Percentiles rank a stretch among this genome's conserved stretches.
Conservation (phyloP, 2,329 filamentous ascomycete species). For the Hymenoscyphus fraxineus region DNA sequence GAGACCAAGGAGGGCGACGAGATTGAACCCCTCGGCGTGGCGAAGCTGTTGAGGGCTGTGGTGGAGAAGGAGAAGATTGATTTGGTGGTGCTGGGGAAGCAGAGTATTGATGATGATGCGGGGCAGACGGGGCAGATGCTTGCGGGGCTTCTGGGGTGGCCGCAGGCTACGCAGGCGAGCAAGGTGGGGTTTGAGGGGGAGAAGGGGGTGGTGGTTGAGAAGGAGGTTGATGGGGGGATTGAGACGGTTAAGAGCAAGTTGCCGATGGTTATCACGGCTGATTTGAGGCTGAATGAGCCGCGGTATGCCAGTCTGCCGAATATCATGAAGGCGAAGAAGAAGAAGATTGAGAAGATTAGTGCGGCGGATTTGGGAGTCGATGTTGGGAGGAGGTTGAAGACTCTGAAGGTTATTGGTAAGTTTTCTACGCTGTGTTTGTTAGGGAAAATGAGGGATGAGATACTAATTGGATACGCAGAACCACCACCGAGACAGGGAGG, state of each 20-base stretch:
- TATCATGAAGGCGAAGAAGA: constrained; percentile 99
- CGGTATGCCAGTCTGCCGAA: constrained; percentile 93
- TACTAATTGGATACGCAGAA: constrained; percentile 49
- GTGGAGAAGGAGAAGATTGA: constrained; percentile 84
- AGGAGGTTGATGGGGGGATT: constrained; percentile 92
- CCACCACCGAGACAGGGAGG: constrained; percentile 84
- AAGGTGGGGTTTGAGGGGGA: constrained; percentile 71
- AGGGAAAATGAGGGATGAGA: not conserved
- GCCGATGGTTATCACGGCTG: constrained; percentile 92
- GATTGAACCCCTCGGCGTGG: constrained; percentile 85
- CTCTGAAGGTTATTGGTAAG: constrained; percentile 79
- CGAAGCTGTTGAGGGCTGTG: constrained; percentile 79
- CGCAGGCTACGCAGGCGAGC: constrained; percentile 90
- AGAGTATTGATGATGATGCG: constrained; percentile 96
- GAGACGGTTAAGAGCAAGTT: constrained; percentile 84
- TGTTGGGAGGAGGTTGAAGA: constrained; percentile 73
- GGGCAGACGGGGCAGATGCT: constrained; percentile 98
- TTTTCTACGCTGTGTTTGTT: constrained; percentile 22
- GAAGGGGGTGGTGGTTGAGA: constrained; percentile 70
- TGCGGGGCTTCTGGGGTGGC: constrained; percentile 85
- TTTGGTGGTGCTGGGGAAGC: constrained; percentile 90
- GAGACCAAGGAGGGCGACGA: constrained; percentile 72
- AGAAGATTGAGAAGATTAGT: constrained; percentile 90
- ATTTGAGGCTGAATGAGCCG: constrained; percentile 90
- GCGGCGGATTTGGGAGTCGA: constrained; percentile 78